phyloP scores from a whole-genome alignment of 2,329 filamentous ascomycete genomes.

The Colletotrichum kahawae region DNA sequence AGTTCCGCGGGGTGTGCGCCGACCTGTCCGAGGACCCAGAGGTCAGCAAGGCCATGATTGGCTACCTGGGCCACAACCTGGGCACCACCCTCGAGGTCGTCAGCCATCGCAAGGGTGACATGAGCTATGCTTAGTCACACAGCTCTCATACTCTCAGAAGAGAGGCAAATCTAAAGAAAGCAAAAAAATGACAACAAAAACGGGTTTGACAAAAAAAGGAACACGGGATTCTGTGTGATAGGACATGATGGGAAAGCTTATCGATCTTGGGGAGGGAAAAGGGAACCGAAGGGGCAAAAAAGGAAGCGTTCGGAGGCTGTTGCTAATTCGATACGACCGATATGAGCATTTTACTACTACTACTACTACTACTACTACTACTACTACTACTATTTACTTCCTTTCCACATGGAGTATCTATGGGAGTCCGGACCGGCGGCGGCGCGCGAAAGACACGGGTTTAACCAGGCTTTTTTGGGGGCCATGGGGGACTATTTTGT shows the following conservation, averaged over 20 bases:
- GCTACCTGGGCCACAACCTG: constrained; percentile 48
- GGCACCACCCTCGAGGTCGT: constrained; percentile 47
- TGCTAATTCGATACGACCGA: constrained; percentile 4
- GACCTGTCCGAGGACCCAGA: constrained; percentile 45
- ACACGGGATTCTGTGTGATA: not conserved
- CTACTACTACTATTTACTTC: not conserved
- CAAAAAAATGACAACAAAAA: not conserved
- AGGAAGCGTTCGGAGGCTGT: not conserved
- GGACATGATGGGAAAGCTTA: not conserved
- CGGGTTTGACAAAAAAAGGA: not conserved
- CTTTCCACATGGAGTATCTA: constrained; percentile 1
- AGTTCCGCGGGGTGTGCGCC: constrained; percentile 46
- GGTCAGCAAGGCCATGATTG: constrained; percentile 50
- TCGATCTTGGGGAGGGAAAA: not conserved
- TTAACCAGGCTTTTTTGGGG: not conserved
- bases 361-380: not conserved
- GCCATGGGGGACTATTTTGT: not conserved
- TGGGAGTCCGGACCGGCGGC: not conserved
- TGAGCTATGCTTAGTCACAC: constrained; percentile 28
- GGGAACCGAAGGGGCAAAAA: not conserved
- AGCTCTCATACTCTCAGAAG: not conserved
- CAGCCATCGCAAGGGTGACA: constrained; percentile 38
- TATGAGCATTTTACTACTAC: constrained; percentile 8
- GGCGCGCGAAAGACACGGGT: not conserved
- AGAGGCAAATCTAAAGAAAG: not conserved